Conservation (phyloP, 345 rosid genomes). For the Eutrema japonicum region DNA sequence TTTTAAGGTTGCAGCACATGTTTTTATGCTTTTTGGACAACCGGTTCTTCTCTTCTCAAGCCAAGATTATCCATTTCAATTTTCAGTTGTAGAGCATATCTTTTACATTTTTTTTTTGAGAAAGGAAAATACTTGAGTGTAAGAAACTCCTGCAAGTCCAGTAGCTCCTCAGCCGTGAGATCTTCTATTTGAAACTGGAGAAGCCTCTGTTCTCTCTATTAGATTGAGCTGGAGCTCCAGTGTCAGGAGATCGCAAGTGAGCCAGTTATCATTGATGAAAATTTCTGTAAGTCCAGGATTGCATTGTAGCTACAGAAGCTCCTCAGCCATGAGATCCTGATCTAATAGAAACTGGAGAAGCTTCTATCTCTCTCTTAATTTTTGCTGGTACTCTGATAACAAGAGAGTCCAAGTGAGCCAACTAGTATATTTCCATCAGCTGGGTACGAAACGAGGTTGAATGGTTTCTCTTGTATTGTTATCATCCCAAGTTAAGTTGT, state of each 20-base stretch:
- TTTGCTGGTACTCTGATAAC: too few relatives aligned
- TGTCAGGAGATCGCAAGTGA: background rate
- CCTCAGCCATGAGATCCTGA: too few relatives aligned
- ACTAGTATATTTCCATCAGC: background rate
- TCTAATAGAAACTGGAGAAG: too few relatives aligned
- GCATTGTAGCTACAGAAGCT: background rate
- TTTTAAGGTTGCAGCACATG: too few relatives aligned
- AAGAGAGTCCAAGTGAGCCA: background rate
- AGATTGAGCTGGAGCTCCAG: background rate
- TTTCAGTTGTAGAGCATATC: too few relatives aligned
- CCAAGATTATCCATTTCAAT: too few relatives aligned
- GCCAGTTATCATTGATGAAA: background rate
- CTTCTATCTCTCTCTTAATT: background rate
- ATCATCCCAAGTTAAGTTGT: slow-evolving; percentile 36
- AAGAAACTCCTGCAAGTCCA: slow-evolving; percentile 58
- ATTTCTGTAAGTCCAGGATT: too few relatives aligned
- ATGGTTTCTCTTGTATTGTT: slow-evolving; percentile 31
- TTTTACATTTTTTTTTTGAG: too few relatives aligned
- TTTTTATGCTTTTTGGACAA: too few relatives aligned
- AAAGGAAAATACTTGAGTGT: too few relatives aligned
- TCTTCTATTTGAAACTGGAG: slow-evolving; percentile 24
- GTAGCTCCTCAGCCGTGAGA: slow-evolving; percentile 53
- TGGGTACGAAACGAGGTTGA: slow-evolving; percentile 29
- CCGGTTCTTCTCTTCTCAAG: too few relatives aligned
- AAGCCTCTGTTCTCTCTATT: slow-evolving; percentile 8